phyloP scores from a whole-genome alignment of 768 basidiomycete species.

The Cyathus striatus region DNA sequence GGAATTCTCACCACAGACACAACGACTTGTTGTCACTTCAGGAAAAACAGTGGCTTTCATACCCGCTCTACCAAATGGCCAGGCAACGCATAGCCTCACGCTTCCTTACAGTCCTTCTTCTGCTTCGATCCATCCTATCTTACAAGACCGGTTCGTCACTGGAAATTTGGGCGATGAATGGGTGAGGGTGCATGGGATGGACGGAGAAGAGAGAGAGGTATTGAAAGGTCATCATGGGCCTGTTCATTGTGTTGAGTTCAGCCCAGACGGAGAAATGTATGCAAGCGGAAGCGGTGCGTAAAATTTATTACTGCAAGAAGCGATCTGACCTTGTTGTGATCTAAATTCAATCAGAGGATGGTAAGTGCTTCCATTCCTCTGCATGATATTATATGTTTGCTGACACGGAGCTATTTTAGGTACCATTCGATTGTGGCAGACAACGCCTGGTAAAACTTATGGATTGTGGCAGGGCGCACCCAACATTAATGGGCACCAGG shows the following conservation, averaged over 20 bases:
- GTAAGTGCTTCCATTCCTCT: conserved; percentile 37
- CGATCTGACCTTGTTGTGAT: conserved; percentile 7
- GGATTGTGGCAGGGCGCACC: conserved; percentile 80
- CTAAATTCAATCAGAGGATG: conserved; percentile 54
- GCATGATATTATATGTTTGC: conserved; percentile 2
- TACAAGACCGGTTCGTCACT: conserved; percentile 87
- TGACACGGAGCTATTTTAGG: conserved; percentile 38
- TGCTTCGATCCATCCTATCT: conserved; percentile 88
- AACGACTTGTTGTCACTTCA: conserved; percentile 83
- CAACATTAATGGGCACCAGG: conserved; percentile 21
- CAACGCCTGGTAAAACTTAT: conserved; percentile 88
- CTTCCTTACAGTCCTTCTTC: conserved; percentile 88
- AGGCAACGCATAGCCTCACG: conserved; percentile 68
- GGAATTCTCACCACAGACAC: conserved; percentile 82
- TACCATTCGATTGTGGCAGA: conserved; percentile 96
- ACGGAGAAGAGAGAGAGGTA: conserved; percentile 86
- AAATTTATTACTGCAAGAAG: conserved; percentile 3
- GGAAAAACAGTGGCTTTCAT: conserved; percentile 93
- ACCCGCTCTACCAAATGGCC: conserved; percentile 61
- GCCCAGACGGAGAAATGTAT: conserved; percentile 96
- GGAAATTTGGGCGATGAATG: conserved; percentile 90
- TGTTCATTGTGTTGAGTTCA: conserved; percentile 90
- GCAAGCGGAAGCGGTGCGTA: conserved; percentile 92
- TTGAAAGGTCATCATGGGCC: conserved; percentile 97
- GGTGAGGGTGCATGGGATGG: conserved; percentile 90